Base-by-base conservation (phyloP, 1,284 basidiomycete species). In the Cryptococcus amylolentus region DNA sequence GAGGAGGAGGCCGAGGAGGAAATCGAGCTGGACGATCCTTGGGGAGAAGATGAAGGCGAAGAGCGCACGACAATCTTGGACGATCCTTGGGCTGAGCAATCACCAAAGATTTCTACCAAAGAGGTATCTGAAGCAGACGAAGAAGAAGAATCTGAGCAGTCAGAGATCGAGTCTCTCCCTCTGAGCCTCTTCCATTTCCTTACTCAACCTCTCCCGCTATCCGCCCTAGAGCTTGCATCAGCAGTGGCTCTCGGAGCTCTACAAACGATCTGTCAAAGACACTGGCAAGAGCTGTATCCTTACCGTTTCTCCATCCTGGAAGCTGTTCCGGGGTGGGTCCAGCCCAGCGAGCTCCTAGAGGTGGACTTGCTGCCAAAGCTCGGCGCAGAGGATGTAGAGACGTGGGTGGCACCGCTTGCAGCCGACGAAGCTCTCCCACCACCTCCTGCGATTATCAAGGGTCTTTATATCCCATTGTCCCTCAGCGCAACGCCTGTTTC, bases 231-330 rank as follows among this genome's bases (percentile, higher is more conserved):
- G 35, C 78, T 93, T 26, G 89, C 89, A 0, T 82, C 87, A 0
- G 75, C 79, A 41, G 81, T 84, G 58, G 79, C 83, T 55, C 82
- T 89, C 54, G 62, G 70, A 1, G 83, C 85, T 4, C 79, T 92
- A 27, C 79, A 75, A 27, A 78, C 82, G 35, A 77, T 94, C 41
- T 75, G 85, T 58, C 69, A 79, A 41, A 83, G 83, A 49, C 88
- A 91, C 69, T 71, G 76, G 26, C 40, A 67, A 6, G 69, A 76
- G 26, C 75, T 94, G 27, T 89, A 86, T 83, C 85, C 86, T 3
- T 82, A 79, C 67, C 87, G 91, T 43, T 81, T 88, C 64, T 66
- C 75, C 20, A 82, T 95, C 51, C 78, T 93, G 52, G 83, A 88
- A 57, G 81, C 80, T 54, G 83, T 95, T 54, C 90, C 92, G 18